phyloP scores from a whole-genome alignment of 2,329 filamentous ascomycete species.

The Colletotrichum theobromicola region DNA sequence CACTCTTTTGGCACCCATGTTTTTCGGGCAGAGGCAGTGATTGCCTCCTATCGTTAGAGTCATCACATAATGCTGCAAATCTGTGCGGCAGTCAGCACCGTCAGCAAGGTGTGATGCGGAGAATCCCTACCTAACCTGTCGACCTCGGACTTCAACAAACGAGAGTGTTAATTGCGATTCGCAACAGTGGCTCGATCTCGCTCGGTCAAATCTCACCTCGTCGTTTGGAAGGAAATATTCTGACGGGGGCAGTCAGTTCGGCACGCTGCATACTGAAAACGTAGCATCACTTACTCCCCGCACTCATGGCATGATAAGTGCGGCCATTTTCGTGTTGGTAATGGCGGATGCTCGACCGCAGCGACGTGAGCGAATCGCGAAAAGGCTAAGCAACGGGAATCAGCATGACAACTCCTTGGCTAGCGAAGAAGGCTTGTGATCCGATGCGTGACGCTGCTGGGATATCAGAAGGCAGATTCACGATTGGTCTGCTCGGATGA shows the following conservation, averaged over 20 bases:
- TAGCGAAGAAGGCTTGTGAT: not conserved
- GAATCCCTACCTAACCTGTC: slow-evolving; percentile 27
- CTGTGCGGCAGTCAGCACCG: slow-evolving; percentile 9
- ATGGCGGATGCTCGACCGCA: slow-evolving; percentile 37
- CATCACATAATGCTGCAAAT: slow-evolving; percentile 41
- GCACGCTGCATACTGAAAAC: not conserved
- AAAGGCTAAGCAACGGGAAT: not conserved
- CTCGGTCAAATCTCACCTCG: slow-evolving; percentile 23
- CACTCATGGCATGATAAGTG: slow-evolving; percentile 37
- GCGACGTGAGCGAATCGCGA: not conserved
- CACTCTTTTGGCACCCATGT: slow-evolving; percentile 29
- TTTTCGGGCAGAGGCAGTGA: slow-evolving; percentile 29
- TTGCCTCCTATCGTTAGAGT: slow-evolving; percentile 33
- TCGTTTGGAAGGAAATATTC: slow-evolving; percentile 30
- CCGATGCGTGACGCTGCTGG: not conserved
- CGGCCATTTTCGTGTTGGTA: slow-evolving; percentile 42
- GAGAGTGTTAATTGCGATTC: too few relatives aligned
- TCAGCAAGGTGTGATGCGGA: not conserved
- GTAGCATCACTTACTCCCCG: not conserved
- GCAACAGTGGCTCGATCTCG: too few relatives aligned
- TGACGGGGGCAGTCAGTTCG: slow-evolving; percentile 2
- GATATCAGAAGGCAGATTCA: not conserved
- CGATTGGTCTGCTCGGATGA: not conserved
- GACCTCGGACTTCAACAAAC: slow-evolving; percentile 27
- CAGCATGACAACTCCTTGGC: not conserved